phyloP scores from a whole-genome alignment of 192 early-diverging fungal genomes.

The Mortierella hygrophila region DNA sequence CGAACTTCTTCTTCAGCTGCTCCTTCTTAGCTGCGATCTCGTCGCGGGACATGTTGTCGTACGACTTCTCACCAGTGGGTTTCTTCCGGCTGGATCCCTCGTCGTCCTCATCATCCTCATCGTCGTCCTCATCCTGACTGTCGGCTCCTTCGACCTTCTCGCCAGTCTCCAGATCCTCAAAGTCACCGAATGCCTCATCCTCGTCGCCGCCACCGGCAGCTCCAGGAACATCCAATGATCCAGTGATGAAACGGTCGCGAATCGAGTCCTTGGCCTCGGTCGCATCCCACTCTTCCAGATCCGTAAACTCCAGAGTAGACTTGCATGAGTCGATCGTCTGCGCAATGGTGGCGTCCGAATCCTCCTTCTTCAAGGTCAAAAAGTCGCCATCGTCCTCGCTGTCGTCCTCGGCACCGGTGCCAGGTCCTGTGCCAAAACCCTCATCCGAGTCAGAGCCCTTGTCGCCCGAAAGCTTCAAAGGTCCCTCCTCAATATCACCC shows the following conservation, averaged over 20 bases:
- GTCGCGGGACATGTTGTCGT: conserved; percentile 70
- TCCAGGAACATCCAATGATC: conserved; percentile 59
- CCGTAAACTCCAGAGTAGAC: conserved; percentile 63
- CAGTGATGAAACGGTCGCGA: conserved; percentile 84
- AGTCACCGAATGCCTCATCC: conserved; percentile 80
- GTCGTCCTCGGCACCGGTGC: conserved; percentile 57
- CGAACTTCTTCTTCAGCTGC: conserved; percentile 94
- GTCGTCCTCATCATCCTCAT: conserved; percentile 38
- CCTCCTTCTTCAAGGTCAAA: conserved; percentile 67
- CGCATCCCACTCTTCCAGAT: conserved; percentile 78
- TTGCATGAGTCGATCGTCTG: conserved; percentile 79
- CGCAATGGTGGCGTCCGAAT: conserved; percentile 31
- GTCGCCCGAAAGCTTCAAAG: conserved; percentile 21
- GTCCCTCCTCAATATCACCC: conserved; percentile 54
- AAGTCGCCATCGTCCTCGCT: conserved; percentile 71
- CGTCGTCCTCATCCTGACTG: conserved; percentile 30
- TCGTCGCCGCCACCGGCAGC: conserved; percentile 59
- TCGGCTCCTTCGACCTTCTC: conserved; percentile 63
- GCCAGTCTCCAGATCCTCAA: conserved; percentile 81
- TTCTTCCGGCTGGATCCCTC: conserved; percentile 20
- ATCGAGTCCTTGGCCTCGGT: conserved; percentile 77
- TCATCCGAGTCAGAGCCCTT: conserved; percentile 58
- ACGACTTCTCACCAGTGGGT: conserved; percentile 58
- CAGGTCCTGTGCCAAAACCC: conserved; percentile 56
- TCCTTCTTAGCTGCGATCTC: conserved; percentile 87